phyloP scores from a whole-genome alignment of 495 filamentous ascomycete genomes.

The Trypethelium eluteriae region DNA sequence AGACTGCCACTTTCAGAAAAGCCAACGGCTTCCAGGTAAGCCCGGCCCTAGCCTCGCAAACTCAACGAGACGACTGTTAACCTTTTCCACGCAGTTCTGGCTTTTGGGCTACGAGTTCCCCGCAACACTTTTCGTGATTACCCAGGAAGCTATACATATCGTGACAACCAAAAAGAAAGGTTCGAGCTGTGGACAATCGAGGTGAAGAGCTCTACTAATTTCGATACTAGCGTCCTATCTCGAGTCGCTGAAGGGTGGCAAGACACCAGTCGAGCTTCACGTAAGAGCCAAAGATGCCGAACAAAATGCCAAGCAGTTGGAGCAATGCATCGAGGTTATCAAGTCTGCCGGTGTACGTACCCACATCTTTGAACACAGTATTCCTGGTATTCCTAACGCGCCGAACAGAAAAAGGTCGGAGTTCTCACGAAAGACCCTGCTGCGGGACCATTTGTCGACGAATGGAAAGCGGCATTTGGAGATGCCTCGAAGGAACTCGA shows the following conservation, averaged over 20 bases:
- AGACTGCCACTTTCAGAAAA: constrained; percentile 76
- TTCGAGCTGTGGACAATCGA: constrained; percentile 32
- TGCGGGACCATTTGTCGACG: constrained; percentile 83
- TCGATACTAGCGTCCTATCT: constrained; percentile 72
- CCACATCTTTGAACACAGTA: neutral
- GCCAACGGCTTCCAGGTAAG: constrained; percentile 90
- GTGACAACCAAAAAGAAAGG: constrained; percentile 97
- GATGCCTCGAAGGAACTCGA: constrained; percentile 75
- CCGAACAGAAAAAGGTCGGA: constrained; percentile 72
- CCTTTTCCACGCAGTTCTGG: constrained; percentile 66
- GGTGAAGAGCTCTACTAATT: neutral
- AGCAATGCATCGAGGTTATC: constrained; percentile 73
- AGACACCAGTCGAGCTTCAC: constrained; percentile 80
- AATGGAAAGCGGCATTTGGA: constrained; percentile 78
- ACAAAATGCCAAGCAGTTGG: constrained; percentile 77
- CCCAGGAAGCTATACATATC: constrained; percentile 75
- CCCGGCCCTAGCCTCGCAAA: constrained; percentile 19
- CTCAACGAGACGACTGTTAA: constrained; percentile 21
- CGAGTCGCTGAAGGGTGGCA: constrained; percentile 82
- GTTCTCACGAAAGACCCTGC: constrained; percentile 74
- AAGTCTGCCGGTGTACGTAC: constrained; percentile 72
- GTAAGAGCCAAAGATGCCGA: constrained; percentile 84
- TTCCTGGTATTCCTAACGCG: constrained; percentile 12
- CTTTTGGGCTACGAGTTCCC: constrained; percentile 97
- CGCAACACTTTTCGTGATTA: constrained; percentile 85